Evolutionary conservation across 345 rosid species (phyloP).

Genomic region (Turnera subulata): DNA sequence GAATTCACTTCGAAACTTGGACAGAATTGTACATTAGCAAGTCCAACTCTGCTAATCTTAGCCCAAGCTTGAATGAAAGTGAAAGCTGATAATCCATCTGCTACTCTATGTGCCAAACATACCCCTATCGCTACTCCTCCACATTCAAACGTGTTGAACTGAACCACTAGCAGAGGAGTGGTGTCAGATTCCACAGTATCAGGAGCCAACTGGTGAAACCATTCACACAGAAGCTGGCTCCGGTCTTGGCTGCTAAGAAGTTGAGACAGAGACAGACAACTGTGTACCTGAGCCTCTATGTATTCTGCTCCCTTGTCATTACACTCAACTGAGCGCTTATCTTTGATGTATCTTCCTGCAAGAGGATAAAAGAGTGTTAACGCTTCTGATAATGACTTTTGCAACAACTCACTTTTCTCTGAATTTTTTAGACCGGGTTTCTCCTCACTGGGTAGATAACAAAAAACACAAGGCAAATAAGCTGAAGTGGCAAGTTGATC

Average conservation of each 20-base stretch:
- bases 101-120: slow-evolving; percentile 18
- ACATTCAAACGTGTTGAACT: slow-evolving; percentile 24
- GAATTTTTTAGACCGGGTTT: no score
- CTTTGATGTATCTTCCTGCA: slow-evolving; percentile 22
- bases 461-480: slow-evolving; percentile 1
- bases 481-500: neutral
- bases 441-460: neutral
- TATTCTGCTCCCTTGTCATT: slow-evolving; percentile 28
- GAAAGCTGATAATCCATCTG: slow-evolving; percentile 15
- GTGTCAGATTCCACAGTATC: neutral
- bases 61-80: slow-evolving; percentile 19
- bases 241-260: slow-evolving; percentile 6
- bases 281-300: neutral
- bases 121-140: slow-evolving; percentile 20
- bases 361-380: slow-evolving; percentile 30
- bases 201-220: neutral
- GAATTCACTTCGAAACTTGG: slow-evolving; percentile 14
- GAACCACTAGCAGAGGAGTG: slow-evolving; percentile 1
- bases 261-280: slow-evolving; percentile 9
- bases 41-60: neutral
- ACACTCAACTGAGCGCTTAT: slow-evolving; percentile 20
- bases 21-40: neutral
- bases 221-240: neutral
- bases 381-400: slow-evolving; percentile 18
- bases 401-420: neutral